Percentiles rank a stretch among this genome's conserved stretches.
Evolutionary conservation across 441 rosid species (phyloP).

Genomic region (Erodium texanum): DNA sequence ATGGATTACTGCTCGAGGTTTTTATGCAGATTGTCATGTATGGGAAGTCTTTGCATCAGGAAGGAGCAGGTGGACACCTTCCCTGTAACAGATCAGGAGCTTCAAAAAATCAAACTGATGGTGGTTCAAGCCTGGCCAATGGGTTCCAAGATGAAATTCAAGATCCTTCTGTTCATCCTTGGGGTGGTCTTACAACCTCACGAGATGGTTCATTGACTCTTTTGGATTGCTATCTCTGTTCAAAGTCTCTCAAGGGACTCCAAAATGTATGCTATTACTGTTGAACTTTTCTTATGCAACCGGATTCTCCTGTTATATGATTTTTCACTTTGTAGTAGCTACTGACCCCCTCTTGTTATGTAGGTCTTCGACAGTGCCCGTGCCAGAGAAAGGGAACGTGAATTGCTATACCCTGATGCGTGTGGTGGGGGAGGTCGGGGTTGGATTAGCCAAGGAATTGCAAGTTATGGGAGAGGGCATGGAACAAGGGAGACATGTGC

Average conservation of each 20-base stretch:
- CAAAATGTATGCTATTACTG: conserved; percentile 38
- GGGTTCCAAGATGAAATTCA: conserved; percentile 54
- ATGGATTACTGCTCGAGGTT: conserved; percentile 76
- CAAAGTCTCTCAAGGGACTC: conserved; percentile 61
- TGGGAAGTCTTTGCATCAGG: conserved; percentile 68
- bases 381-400: conserved; percentile 81
- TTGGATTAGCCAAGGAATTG: conserved; percentile 89
- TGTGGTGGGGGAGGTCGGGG: conserved; percentile 98
- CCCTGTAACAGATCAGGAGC: conserved; percentile 28
- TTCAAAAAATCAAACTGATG: conserved; percentile 31
- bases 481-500: conserved; percentile 93
- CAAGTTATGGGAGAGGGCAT: conserved; percentile 78
- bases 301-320: neutral
- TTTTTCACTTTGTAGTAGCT: conserved; percentile 22
- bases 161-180: conserved; percentile 78
- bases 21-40: conserved; percentile 79
- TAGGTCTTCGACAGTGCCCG: conserved; percentile 95
- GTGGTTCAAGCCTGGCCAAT: conserved; percentile 29
- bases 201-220: conserved; percentile 76
- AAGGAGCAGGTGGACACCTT: conserved; percentile 35
- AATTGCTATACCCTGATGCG: conserved; percentile 89
- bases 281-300: neutral
- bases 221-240: conserved; percentile 63
- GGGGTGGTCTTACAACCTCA: conserved; percentile 83
- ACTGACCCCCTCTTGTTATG: conserved; percentile 21